Conservation (phyloP, 768 basidiomycete species). For the Lactifluus volemus region DNA sequence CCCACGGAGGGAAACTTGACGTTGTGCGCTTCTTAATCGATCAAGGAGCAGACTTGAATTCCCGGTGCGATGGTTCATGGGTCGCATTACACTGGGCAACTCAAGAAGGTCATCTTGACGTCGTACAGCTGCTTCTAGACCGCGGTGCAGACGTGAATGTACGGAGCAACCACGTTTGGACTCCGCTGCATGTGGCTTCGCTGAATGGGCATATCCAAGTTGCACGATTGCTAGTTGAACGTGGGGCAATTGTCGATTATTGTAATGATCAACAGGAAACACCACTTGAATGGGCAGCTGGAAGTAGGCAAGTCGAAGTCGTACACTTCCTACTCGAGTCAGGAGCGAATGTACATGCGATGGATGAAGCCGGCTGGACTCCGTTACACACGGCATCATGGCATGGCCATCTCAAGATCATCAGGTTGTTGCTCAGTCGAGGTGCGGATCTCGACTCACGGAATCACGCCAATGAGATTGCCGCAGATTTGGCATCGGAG, state of each 20-base stretch:
- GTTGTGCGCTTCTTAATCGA: neutral
- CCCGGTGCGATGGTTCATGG: neutral
- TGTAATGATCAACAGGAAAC: too few species aligned
- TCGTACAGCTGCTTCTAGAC: neutral
- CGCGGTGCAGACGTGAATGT: too few species aligned
- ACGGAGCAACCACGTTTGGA: too few species aligned
- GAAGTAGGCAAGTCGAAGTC: too few species aligned
- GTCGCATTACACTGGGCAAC: neutral
- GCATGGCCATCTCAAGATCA: neutral
- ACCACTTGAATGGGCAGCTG: too few species aligned
- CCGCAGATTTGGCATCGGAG: neutral
- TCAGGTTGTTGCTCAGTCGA: neutral
- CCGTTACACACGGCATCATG: neutral
- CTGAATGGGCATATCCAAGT: too few species aligned
- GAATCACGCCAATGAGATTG: neutral
- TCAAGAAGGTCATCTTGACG: neutral
- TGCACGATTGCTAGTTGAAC: too few species aligned
- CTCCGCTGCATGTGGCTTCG: too few species aligned
- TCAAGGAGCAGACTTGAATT: neutral
- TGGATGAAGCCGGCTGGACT: neutral
- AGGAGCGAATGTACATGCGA: too few species aligned
- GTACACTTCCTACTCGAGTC: too few species aligned
- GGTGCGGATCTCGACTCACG: neutral
- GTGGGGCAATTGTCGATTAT: too few species aligned
- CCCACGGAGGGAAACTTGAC: neutral